Evolutionary conservation across 164 flowering plant species (phyloP).

Genomic region (Warburgia ugandensis): DNA sequence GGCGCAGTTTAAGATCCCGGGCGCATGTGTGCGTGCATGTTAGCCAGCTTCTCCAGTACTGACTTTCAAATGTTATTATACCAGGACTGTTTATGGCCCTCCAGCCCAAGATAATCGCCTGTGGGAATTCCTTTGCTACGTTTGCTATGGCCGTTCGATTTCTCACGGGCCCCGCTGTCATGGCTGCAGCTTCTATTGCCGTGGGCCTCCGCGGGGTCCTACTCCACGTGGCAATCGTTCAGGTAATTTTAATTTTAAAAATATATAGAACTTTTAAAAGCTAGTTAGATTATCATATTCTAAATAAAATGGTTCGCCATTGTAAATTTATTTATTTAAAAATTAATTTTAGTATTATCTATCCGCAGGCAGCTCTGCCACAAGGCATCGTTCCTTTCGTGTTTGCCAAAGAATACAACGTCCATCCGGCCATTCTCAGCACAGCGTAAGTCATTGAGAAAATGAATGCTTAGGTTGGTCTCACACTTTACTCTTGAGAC

Average conservation of each 20-base stretch:
- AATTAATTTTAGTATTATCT: too few species aligned
- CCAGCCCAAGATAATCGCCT: conserved; percentile 84
- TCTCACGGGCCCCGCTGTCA: conserved; percentile 86
- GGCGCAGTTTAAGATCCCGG: too few species aligned
- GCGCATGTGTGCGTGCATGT: too few species aligned
- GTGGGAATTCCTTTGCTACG: conserved; percentile 71
- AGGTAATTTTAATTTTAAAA: conserved; percentile 40
- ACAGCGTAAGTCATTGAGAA: too few species aligned
- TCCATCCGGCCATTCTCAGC: conserved; percentile 82
- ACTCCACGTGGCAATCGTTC: conserved; percentile 83
- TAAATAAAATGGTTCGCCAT: too few species aligned
- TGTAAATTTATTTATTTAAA: too few species aligned
- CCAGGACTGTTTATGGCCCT: conserved; percentile 92
- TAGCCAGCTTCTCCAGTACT: neutral
- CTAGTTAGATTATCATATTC: too few species aligned
- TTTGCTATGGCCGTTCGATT: conserved; percentile 86
- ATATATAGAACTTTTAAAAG: neutral
- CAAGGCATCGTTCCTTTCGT: conserved; percentile 93
- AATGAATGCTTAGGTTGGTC: too few species aligned
- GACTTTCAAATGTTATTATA: neutral
- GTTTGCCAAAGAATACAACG: conserved; percentile 85
- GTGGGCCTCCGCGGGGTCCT: conserved; percentile 79
- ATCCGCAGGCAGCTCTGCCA: conserved; percentile 76
- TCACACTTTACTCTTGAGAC: too few species aligned
- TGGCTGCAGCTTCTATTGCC: conserved; percentile 83